phyloP scores from a whole-genome alignment of 306 rosid genomes.

The Quercus suber region DNA sequence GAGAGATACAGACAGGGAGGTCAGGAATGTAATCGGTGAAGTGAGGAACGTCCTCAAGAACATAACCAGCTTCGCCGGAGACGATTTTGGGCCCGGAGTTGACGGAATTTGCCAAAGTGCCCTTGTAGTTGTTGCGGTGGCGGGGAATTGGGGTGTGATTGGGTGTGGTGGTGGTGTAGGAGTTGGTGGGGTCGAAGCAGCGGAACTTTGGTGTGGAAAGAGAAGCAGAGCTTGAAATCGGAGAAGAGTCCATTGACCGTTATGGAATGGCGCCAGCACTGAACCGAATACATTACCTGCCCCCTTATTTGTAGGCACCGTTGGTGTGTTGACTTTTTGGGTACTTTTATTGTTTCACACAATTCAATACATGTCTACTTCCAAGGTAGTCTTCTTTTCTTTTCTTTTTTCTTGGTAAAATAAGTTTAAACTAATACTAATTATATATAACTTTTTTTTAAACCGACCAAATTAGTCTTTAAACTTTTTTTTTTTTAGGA shows the following conservation, averaged over 20 bases:
- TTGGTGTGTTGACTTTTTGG: background rate
- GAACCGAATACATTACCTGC: background rate
- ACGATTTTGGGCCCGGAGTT: conserved; percentile 29
- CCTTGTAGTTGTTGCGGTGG: background rate
- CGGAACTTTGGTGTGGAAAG: conserved; percentile 21
- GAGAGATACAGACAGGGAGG: conserved; percentile 31
- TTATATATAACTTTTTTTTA: too few species aligned
- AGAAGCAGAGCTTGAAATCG: conserved; percentile 23
- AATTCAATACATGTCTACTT: too few species aligned
- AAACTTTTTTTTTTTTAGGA: too few species aligned
- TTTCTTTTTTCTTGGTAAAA: too few species aligned
- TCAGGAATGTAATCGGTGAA: conserved; percentile 45
- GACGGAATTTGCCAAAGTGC: conserved; percentile 11
- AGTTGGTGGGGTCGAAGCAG: conserved; percentile 33
- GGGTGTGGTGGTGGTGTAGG: background rate
- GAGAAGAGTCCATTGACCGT: background rate
- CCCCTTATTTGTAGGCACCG: conserved; percentile 19
- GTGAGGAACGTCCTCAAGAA: conserved; percentile 66
- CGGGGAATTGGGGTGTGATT: conserved; percentile 15
- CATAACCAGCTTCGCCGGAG: conserved; percentile 47
- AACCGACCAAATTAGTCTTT: too few species aligned
- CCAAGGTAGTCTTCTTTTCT: too few species aligned
- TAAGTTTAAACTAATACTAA: too few species aligned
- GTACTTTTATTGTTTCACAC: too few species aligned
- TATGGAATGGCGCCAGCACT: background rate